A percentile compares a stretch with the other conserved stretches of the same genome.
Evolutionary conservation across 345 rosid species (phyloP).

Genomic region (Eucalyptus polybractea): DNA sequence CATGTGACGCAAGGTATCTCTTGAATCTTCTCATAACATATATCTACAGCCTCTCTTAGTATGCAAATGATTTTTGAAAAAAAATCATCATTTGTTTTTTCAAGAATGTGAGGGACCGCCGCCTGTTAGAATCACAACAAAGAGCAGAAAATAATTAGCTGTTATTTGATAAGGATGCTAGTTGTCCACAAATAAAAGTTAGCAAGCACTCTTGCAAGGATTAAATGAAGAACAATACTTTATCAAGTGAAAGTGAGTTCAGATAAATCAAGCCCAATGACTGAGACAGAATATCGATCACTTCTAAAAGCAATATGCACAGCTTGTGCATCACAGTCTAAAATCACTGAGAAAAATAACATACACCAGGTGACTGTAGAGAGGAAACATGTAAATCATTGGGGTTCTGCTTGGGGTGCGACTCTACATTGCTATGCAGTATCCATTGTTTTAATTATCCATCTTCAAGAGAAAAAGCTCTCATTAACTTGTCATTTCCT

Average conservation of each 20-base stretch:
- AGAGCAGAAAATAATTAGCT: not conserved
- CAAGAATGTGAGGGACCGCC: slow-evolving; percentile 53
- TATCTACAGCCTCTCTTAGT: slow-evolving; percentile 33
- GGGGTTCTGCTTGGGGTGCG: not conserved
- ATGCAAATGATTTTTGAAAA: slow-evolving; percentile 26
- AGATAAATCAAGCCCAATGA: not conserved
- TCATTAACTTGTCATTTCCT: not conserved
- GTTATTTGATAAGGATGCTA: not conserved
- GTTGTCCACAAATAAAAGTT: not conserved
- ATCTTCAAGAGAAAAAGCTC: not conserved
- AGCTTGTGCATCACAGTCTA: not conserved
- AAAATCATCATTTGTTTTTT: slow-evolving; percentile 50
- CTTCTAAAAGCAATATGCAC: not conserved
- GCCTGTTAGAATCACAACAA: slow-evolving; percentile 21
- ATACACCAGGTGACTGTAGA: not conserved
- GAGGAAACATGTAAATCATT: not conserved
- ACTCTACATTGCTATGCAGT: not conserved
- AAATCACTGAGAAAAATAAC: not conserved
- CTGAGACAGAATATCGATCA: not conserved
- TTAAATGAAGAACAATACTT: not conserved
- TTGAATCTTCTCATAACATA: slow-evolving; percentile 30
- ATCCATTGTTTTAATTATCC: not conserved
- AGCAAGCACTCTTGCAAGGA: not conserved
- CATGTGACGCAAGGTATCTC: slow-evolving; percentile 55
- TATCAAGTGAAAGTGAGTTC: not conserved